A percentile compares a stretch with the other conserved stretches of the same genome.
Evolutionary conservation across 768 basidiomycete genomes (phyloP).

Genomic region (Butyriboletus loyo): DNA sequence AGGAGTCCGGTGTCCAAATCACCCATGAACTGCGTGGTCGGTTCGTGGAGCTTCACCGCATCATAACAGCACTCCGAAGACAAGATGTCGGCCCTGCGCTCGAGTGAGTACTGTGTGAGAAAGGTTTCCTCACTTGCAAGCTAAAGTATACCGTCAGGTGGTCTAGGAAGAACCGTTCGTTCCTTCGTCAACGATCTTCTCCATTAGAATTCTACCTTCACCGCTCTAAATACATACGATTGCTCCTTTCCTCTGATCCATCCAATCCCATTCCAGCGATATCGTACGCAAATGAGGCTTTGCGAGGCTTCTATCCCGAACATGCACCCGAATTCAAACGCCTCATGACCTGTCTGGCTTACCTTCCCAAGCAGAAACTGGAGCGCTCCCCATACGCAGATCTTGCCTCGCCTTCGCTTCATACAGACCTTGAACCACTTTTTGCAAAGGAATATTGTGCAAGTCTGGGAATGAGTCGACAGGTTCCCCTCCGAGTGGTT

Average conservation of each 20-base stretch:
- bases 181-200: constrained; percentile 68
- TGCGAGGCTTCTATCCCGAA: constrained; percentile 60
- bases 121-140: background rate
- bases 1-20: constrained; percentile 71
- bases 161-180: constrained; percentile 63
- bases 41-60: constrained; percentile 69
- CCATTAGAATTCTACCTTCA: constrained; percentile 88
- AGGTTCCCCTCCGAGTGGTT: constrained; percentile 83
- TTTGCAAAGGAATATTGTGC: constrained; percentile 92
- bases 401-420: constrained; percentile 65
- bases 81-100: constrained; percentile 76
- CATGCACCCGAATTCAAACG: constrained; percentile 65
- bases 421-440: constrained; percentile 73
- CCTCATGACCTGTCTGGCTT: constrained; percentile 66
- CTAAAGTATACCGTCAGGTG: constrained; percentile 52
- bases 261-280: constrained; percentile 60
- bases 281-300: constrained; percentile 66
- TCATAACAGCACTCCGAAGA: constrained; percentile 61
- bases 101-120: constrained; percentile 44
- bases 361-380: constrained; percentile 65
- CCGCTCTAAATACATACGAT: constrained; percentile 82
- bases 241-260: constrained; percentile 63
- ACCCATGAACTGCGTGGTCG: constrained; percentile 47
- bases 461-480: constrained; percentile 82
- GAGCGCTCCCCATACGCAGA: constrained; percentile 73